Evolutionary conservation across 2,329 filamentous ascomycete species (phyloP), one percentile per base, ranked within the genome.

Genomic region (Ramichloridium luteum): DNA sequence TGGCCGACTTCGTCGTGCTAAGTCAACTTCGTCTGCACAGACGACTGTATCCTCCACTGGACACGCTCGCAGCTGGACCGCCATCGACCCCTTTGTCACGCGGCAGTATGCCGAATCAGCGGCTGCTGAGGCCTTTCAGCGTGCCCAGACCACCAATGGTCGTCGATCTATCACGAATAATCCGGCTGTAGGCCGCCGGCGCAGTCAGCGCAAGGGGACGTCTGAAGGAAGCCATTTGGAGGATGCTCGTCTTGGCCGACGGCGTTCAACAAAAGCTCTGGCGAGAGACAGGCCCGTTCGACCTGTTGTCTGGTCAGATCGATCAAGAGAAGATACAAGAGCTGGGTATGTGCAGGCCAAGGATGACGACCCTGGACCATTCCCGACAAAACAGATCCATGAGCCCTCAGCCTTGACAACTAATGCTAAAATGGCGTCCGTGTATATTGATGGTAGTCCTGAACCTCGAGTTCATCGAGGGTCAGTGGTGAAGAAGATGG

Each of bases 91-190:
- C 65, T 41, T 65, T 66, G 51, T 57, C 3, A 68, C 69, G 2
- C 64, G 69, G 29, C 61, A 70, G 32, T 71, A 79, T 51, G 77
- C 77, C 5, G 67, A 72, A 23, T 64, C 68, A 23, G 76, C 77
- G 13, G 77, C 77, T 5, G 58, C 61, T 18, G 59, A 74, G 45
- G 77, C 77, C 2, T 80, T 71, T 47, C 51, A 58, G 5, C 62
- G 67, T 37, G 67, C 68, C n/a, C 60, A 60, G 32, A 58, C 59
- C 20, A 57, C 60, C 9, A 37, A 56, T 48, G 23, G 31, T 11
- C 26, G 31, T n/a, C 32, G 34, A 14, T 29, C 35, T 4, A 32
- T 36, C 9, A 32, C 32, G 13, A 31, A 40, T 2, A 39, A 39
- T 31, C 25, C 34, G 8, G 20, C 20, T 8, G n/a, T 23, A n/a